Percentiles rank a stretch among this genome's conserved stretches.
Evolutionary conservation across 768 basidiomycete genomes (phyloP).

Genomic region (Hirschioporus abietinus): DNA sequence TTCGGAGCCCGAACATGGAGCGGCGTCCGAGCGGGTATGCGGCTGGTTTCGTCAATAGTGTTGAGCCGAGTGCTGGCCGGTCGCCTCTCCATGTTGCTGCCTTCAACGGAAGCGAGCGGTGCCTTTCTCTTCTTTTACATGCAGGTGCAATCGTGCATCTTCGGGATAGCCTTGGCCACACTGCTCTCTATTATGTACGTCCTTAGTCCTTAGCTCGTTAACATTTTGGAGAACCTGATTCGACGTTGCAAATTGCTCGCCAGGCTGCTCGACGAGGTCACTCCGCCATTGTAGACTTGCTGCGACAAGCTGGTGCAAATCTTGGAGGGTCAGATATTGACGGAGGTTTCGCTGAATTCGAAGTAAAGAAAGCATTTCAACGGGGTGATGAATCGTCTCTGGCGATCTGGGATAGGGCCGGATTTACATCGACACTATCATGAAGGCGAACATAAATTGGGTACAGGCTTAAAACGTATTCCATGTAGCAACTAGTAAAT

Average conservation of each 20-base stretch:
- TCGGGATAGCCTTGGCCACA: slow-evolving; percentile 76
- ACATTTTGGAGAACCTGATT: slow-evolving; percentile 1
- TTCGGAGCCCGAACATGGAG: slow-evolving; percentile 17
- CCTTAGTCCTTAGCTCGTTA: slow-evolving; percentile 25
- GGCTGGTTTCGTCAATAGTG: slow-evolving; percentile 68
- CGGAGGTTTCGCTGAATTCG: slow-evolving; percentile 50
- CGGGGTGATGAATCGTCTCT: slow-evolving; percentile 39
- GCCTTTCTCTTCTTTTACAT: slow-evolving; percentile 47
- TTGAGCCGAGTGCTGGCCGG: slow-evolving; percentile 65
- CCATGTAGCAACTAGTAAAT: slow-evolving; percentile 6
- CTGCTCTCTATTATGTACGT: slow-evolving; percentile 72
- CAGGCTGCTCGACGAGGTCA: slow-evolving; percentile 76
- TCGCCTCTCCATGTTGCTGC: slow-evolving; percentile 79
- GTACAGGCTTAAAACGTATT: not conserved
- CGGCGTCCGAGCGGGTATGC: slow-evolving; percentile 34
- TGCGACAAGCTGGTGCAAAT: slow-evolving; percentile 70
- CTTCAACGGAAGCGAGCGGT: slow-evolving; percentile 50
- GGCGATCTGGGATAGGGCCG: slow-evolving; percentile 54
- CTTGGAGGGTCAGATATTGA: slow-evolving; percentile 62
- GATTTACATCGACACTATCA: slow-evolving; percentile 20
- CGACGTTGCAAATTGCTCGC: slow-evolving; percentile 6
- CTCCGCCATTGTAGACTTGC: slow-evolving; percentile 50
- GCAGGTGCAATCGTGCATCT: slow-evolving; percentile 80
- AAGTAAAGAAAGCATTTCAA: slow-evolving; percentile 31
- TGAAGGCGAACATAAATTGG: slow-evolving; percentile 6